Base-by-base conservation (phyloP, 2,329 filamentous ascomycete genomes). In the Hypoxylon sp. region DNA sequence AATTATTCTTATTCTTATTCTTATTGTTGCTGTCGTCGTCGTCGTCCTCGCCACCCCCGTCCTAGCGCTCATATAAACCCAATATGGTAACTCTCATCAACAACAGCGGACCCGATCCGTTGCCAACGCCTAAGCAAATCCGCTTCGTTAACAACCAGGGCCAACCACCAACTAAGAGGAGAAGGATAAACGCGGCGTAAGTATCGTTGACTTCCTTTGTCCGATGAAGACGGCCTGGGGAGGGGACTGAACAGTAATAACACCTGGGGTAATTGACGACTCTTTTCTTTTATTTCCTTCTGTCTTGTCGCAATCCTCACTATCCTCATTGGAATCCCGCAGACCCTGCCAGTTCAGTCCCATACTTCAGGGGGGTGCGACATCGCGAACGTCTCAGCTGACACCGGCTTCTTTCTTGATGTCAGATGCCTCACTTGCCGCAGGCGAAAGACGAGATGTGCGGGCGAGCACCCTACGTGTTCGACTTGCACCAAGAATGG, bases 61-160 rank as follows among this genome's bases (percentile, higher is more conserved):
- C 63, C 52, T 52, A 38, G 34, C 68, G 46, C 38, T 53, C 3
- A 19, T n/a, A 41, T 10, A 48, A 48, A 13, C 7, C 17, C 30
- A 80, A 75, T 69, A 86, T 86, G 84, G 80, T 82, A 71, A 81
- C 82, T 63, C 76, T 82, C 73, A 78, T 81, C 73, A 83, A 83
- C 34, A 64, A 53, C 73, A 75, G 75, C 65, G 50, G 63, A 52
- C 69, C 72, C 41, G 75, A 77, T 72, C 73, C 76, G 73, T 75
- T 81, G 68, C 81, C 83, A 63, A 79, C 82, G 49, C 85, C 82
- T 62, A 89, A 87, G 78, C 85, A 87, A 77, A 92, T 93, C 72
- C 90, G 92, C 73, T 95, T 94, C 78, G 92, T 95, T 73, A 92
- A 93, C 71, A 93, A 90, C 75, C 91, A 94, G 80, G 92, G 92